phyloP scores from a whole-genome alignment of 345 rosid genomes.

The Eutrema yunnanense region DNA sequence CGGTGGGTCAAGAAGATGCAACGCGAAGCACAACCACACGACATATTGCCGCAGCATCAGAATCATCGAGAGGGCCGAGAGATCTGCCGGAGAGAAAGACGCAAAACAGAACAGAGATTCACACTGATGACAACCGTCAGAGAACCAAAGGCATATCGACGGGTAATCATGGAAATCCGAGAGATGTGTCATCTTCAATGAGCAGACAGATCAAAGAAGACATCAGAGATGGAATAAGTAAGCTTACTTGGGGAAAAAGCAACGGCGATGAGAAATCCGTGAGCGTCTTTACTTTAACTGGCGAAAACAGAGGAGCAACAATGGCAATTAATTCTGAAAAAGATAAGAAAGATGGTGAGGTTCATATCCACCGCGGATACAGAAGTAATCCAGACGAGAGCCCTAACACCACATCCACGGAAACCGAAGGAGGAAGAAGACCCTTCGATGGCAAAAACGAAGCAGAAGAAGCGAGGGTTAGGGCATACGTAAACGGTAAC shows the following conservation, averaged over 20 bases:
- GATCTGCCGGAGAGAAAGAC: conserved; percentile 14
- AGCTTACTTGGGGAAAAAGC: conserved; percentile 39
- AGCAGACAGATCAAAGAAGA: conserved; percentile 46
- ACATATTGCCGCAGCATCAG: conserved; percentile 32
- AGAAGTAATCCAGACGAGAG: conserved; percentile 55
- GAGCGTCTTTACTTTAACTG: conserved; percentile 56
- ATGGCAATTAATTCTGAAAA: conserved; percentile 52
- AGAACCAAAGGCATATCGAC: conserved; percentile 21
- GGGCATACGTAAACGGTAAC: conserved; percentile 59
- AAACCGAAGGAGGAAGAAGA: conserved; percentile 49
- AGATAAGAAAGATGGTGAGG: conserved; percentile 37
- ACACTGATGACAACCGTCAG: conserved; percentile 31
- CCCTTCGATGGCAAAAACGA: conserved; percentile 20
- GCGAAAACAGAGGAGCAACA: conserved; percentile 84
- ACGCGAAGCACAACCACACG: conserved; percentile 17
- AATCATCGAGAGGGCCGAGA: conserved; percentile 14
- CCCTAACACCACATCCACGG: conserved; percentile 44
- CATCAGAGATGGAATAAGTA: conserved; percentile 45
- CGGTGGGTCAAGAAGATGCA: conserved; percentile 19
- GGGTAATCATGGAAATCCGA: conserved; percentile 2
- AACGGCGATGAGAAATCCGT: conserved; percentile 39
- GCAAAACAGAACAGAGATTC: conserved; percentile 17
- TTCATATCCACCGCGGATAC: conserved; percentile 61
- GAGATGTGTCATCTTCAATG: conserved; percentile 35
- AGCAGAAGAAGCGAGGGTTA: conserved; percentile 28